These are phyloP conservation scores for Trichoderma atrobrunneum DNA, from an alignment of 2,329 filamentous ascomycete species.

Conservation along the genomic window DNA sequence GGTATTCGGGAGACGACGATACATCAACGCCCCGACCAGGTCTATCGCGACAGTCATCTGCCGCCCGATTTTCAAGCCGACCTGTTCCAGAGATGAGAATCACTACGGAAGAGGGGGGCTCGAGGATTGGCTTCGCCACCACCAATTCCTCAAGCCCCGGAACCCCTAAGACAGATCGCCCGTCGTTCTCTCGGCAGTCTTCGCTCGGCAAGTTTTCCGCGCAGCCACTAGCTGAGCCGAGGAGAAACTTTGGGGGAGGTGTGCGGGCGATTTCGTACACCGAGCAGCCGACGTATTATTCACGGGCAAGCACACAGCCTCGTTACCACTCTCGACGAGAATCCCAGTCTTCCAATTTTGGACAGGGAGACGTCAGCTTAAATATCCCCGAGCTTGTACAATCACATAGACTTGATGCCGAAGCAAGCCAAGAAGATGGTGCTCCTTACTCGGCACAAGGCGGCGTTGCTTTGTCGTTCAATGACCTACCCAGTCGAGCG, in stretches of 20 bases:
- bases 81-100: conserved; percentile 70
- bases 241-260: conserved; percentile 52
- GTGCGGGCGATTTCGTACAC: conserved; percentile 64
- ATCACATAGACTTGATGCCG: conserved; percentile 34
- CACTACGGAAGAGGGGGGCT: conserved; percentile 57
- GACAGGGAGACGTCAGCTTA: conserved; percentile 37
- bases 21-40: conserved; percentile 41
- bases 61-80: conserved; percentile 67
- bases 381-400: conserved; percentile 46
- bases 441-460: conserved; percentile 56
- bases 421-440: conserved; percentile 28
- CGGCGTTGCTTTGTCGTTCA: conserved; percentile 72
- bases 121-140: conserved; percentile 67
- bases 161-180: conserved; percentile 35
- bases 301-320: conserved; percentile 30
- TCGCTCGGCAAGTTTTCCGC: conserved; percentile 60
- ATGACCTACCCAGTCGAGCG: conserved; percentile 78
- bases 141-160: conserved; percentile 26
- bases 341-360: conserved; percentile 34
- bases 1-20: conserved; percentile 25
- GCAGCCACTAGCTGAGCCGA: conserved; percentile 60
- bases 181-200: conserved; percentile 40
- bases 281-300: conserved; percentile 33
- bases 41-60: conserved; percentile 51
- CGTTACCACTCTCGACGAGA: conserved; percentile 38